Percentiles rank a stretch among this genome's conserved stretches.
phyloP scores from a whole-genome alignment of 129 eudicot genomes.

The Sambucus nigra region DNA sequence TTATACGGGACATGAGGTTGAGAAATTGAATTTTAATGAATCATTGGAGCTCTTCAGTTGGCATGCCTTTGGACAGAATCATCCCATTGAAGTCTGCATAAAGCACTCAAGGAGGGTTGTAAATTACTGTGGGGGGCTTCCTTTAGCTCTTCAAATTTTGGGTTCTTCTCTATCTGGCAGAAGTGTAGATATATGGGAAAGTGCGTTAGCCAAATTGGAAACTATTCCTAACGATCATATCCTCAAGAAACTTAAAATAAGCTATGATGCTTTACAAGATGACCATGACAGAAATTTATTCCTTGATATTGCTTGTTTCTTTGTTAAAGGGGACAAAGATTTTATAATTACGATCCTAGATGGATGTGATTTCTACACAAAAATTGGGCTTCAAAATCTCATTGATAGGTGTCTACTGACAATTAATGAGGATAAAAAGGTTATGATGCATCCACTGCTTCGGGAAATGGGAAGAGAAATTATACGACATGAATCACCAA shows the following conservation, averaged over 20 bases:
- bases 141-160: slow-evolving; percentile 4
- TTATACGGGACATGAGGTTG: neutral
- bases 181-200: neutral
- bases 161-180: slow-evolving; percentile 1
- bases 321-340: slow-evolving; percentile 11
- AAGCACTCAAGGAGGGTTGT: neutral
- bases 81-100: neutral
- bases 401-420: slow-evolving; percentile 14
- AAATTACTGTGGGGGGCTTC: slow-evolving; percentile 2
- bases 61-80: slow-evolving; percentile 15
- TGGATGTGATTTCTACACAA: slow-evolving; percentile 8
- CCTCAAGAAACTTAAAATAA: neutral
- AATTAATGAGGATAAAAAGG: slow-evolving; percentile 1
- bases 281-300: neutral
- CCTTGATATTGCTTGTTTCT: slow-evolving; percentile 19
- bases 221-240: neutral
- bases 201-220: neutral
- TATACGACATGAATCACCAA: slow-evolving; percentile 16
- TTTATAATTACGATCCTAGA: slow-evolving; percentile 8
- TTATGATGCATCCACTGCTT: slow-evolving; percentile 18
- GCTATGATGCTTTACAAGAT: slow-evolving; percentile 5
- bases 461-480: slow-evolving; percentile 24
- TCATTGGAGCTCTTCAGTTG: slow-evolving; percentile 13
- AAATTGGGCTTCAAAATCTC: slow-evolving; percentile 10
- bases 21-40: neutral